Conservation (phyloP, 2,329 filamentous ascomycete genomes). For the Arthrobotrys musiformis region DNA sequence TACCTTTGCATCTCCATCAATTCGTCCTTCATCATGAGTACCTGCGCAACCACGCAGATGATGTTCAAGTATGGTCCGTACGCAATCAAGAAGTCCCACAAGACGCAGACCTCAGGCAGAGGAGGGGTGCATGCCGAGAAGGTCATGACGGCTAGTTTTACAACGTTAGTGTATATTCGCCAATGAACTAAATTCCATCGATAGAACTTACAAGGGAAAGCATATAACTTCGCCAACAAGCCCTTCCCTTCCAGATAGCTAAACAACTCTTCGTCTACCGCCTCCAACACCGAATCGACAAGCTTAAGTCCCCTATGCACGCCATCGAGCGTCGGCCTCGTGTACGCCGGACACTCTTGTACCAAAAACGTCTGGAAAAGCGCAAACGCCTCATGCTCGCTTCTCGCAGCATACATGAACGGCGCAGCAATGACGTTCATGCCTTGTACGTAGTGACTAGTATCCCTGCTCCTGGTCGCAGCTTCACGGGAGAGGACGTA, state of each 20-base stretch:
- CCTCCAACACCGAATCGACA: constrained; percentile 89
- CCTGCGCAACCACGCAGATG: constrained; percentile 92
- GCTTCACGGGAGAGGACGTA: constrained; percentile 64
- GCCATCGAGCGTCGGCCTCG: constrained; percentile 94
- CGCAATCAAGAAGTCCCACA: constrained; percentile 98
- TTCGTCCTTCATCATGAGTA: constrained; percentile 86
- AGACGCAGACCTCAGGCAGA: constrained; percentile 85
- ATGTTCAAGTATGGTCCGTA: constrained; percentile 96
- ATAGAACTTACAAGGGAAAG: constrained; percentile 74
- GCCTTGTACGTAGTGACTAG: constrained; percentile 83
- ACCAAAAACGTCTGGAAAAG: constrained; percentile 90
- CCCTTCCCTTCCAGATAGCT: constrained; percentile 85
- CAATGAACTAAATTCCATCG: neutral
- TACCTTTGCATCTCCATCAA: constrained; percentile 87
- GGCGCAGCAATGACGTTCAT: constrained; percentile 98
- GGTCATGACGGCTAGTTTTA: constrained; percentile 76
- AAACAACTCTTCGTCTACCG: constrained; percentile 89
- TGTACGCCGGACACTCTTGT: constrained; percentile 89
- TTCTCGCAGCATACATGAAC: constrained; percentile 92
- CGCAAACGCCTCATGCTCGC: constrained; percentile 92
- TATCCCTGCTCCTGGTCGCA: constrained; percentile 91
- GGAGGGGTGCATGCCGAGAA: constrained; percentile 96
- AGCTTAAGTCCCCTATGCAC: constrained; percentile 91
- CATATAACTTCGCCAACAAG: constrained; percentile 92
- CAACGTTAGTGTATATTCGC: neutral